Base-by-base conservation (phyloP, 768 basidiomycete genomes). In the Leccinellum luteum region DNA sequence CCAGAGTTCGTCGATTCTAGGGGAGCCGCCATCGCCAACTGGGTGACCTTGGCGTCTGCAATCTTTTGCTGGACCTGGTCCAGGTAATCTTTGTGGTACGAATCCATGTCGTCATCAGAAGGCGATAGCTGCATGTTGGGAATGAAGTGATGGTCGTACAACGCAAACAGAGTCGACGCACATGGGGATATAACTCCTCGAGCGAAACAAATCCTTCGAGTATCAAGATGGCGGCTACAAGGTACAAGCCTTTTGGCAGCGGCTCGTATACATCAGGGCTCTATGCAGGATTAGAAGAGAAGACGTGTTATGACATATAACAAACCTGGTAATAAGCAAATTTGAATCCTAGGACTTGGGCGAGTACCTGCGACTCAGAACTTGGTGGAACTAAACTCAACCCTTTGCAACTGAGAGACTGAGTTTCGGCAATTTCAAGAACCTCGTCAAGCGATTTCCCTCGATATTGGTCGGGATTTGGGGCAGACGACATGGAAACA, bases 301-400 rank as follows among this genome's bases (percentile, higher is more conserved):
- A 56, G 19, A 45, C 41, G 41, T 21, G 17, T 14, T 15, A 34
- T 10, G 43, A 35, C n/a, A 27, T 47, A 59, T 44, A 57, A 64
- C 81, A 49, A 61, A 94, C 95, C 76, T 95, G 89, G 72, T 96
- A 95, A 69, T 88, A 86, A 9, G 83, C 81, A 66, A 97, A 96
- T 73, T 99, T 99, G 81, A 98, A 98, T n/a, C 97, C 97, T 21
- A 99, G 77, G 7, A 98, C 90, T 74, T 99, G 94, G 14, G 92
- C 87, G 55, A 92, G 75, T 21, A 92, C 87, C 51, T 83, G 80
- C 25, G 86, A 78, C 51, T 82, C 77, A 27, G 68, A 66, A 4
- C 66, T 63, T 14, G 67, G 64, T 54, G 65, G 41, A 52, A 53
- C 25, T 64, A 57, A 15, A 48, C 38, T 23, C 54, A 61, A 47